A percentile compares a stretch with the other conserved stretches of the same genome.
Conservation (phyloP, 1,284 basidiomycete species). For the Xerocomus nothofagi region DNA sequence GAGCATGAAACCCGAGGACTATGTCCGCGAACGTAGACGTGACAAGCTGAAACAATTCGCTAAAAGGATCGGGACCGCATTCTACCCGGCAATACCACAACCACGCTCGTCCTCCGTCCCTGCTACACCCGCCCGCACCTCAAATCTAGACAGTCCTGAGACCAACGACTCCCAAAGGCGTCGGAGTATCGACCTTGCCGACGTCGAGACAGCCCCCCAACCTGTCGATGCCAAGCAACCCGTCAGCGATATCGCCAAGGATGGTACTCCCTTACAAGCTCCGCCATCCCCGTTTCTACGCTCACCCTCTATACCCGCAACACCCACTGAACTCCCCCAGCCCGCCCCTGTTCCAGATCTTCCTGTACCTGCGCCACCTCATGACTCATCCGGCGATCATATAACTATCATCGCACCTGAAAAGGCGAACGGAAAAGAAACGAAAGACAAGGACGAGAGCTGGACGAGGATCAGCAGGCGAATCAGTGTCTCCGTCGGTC, state of each 20-base stretch:
- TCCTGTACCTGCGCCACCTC: slow-evolving; percentile 2
- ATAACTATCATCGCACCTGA: slow-evolving; percentile 25
- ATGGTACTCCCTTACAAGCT: slow-evolving; percentile 13
- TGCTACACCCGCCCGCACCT: slow-evolving; percentile 40
- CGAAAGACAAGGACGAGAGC: slow-evolving; percentile 44
- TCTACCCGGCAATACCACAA: slow-evolving; percentile 27
- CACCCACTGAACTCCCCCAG: slow-evolving; percentile 11
- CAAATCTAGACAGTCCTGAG: slow-evolving; percentile 29
- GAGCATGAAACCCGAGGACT: slow-evolving; percentile 80
- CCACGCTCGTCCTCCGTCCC: slow-evolving; percentile 55
- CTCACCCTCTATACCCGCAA: slow-evolving; percentile 12
- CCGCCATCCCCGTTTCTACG: slow-evolving; percentile 1
- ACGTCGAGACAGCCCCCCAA: slow-evolving; percentile 23
- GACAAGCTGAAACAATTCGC: slow-evolving; percentile 72
- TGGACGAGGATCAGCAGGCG: slow-evolving; percentile 63
- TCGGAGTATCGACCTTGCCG: slow-evolving; percentile 45
- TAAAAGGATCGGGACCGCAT: slow-evolving; percentile 47
- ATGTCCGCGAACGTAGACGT: slow-evolving; percentile 62
- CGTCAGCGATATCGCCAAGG: not conserved
- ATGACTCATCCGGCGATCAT: slow-evolving; percentile 14
- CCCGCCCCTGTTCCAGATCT: slow-evolving; percentile 4
- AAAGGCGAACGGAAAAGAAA: slow-evolving; percentile 31
- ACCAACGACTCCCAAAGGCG: slow-evolving; percentile 32
- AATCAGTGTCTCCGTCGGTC: slow-evolving; percentile 55
- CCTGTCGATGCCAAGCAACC: slow-evolving; percentile 11